Evolutionary conservation across 148 eudicot genomes (phyloP), one percentile per base, ranked within the genome.

Genomic region (Chenopodium suecicum): DNA sequence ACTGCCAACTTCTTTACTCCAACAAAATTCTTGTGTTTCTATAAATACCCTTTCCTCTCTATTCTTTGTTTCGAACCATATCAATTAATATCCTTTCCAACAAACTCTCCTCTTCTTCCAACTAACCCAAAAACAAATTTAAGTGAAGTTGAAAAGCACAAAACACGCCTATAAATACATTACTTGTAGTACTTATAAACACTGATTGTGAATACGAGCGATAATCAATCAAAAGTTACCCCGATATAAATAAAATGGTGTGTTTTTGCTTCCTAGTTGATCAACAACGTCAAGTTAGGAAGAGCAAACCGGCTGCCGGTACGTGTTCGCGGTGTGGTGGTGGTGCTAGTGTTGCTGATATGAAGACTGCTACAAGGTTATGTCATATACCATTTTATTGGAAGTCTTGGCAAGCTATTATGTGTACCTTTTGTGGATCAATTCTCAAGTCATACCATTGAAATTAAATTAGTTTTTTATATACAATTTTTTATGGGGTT

Each of bases 381-480:
- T 94, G 98, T 68, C 79, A 85, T 47, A 91, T 94, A 0, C 98
- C 98, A 7, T 89, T 94, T 56, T 94, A 94, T 63, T 88, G 91
- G 91, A 91, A 77, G 81, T 83, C 88, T 13, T 92, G 98, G 95
- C 85, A 90, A 32, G 98, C 95, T 65, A 86, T 94, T 74, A 88
- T 92, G 16, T 94, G 98, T 77, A 94, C 98, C 16, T 94, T 94
- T 79, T 94, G 98, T 76, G 98, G 98, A 6, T 88, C 95, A n/a
- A 80, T 90, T 72, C 91, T 94, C 20, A 84, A 80, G 74, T 91
- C 95, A 31, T 93, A 92, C 83, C 70, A 83, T 25, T 90, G 73
- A 50, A 44, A 72, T 3, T 72, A 37, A 44, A 72, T 10, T 72
- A 37, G 19, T 1, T 22, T 29, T 67, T 67, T 2, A 20, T 62